Percentiles rank a stretch among this genome's conserved stretches.
These are phyloP conservation scores for Brettanomyces sp. DNA, from an alignment of 805 yeast genomes.

Conservation along the genomic window DNA sequence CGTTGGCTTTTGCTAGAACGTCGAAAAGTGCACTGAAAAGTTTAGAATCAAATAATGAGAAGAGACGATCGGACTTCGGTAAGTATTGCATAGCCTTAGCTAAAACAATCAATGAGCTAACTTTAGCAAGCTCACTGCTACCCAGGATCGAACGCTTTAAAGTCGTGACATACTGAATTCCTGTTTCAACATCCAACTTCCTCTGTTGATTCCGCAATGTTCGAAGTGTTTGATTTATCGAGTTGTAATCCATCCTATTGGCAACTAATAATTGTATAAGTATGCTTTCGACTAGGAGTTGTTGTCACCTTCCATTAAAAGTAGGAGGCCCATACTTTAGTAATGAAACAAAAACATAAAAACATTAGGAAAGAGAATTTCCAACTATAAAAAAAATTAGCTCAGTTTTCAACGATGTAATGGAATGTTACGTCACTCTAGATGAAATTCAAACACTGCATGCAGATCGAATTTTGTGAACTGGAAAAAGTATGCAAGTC, in stretches of 20 bases:
- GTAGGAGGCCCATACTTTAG: no score
- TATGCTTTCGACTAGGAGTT: no score
- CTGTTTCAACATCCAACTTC: conserved; percentile 15
- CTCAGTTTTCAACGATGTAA: no score
- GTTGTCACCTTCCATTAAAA: no score
- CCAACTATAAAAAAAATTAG: no score
- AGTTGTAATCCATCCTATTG: conserved; percentile 18
- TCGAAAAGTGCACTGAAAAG: conserved; percentile 17
- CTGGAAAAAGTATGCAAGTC: no score
- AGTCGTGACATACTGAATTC: conserved; percentile 10
- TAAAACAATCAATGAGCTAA: conserved; percentile 43
- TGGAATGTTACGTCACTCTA: no score
- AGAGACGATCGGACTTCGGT: conserved; percentile 24
- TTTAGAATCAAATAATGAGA: conserved; percentile 12
- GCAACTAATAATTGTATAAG: neutral
- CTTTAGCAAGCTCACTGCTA: conserved; percentile 37
- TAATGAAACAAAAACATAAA: no score
- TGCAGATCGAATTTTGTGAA: no score
- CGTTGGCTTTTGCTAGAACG: conserved; percentile 10
- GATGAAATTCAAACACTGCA: no score
- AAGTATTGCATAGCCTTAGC: conserved; percentile 42
- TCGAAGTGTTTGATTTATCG: conserved; percentile 19
- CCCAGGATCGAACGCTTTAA: conserved; percentile 35
- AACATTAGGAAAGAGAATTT: no score
- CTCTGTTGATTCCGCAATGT: conserved; percentile 12